Evolutionary conservation across 768 basidiomycete genomes (phyloP).

Genomic region (Omphalotus guepiniiformis): DNA sequence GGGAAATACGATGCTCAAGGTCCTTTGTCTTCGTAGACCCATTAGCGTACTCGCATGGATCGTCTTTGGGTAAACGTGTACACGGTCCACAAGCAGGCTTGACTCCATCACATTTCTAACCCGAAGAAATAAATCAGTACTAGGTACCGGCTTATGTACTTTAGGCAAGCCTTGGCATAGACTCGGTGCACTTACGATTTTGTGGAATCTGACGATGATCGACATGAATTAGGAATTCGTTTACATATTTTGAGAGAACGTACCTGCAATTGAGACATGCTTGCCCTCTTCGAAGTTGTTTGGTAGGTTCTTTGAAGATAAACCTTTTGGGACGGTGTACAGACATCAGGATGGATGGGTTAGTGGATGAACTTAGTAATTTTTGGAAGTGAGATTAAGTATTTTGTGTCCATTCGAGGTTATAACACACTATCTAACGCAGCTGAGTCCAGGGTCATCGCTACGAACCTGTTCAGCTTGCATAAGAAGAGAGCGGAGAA

Average conservation of each 20-base stretch:
- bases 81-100: slow-evolving; percentile 35
- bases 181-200: slow-evolving; percentile 3
- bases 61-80: slow-evolving; percentile 30
- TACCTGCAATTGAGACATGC: slow-evolving; percentile 23
- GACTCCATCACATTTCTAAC: slow-evolving; percentile 18
- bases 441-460: not conserved
- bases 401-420: not conserved
- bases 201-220: not conserved
- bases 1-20: slow-evolving; percentile 34
- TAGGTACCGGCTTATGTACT: too few relatives aligned
- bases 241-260: not conserved
- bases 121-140: too few relatives aligned
- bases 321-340: not conserved
- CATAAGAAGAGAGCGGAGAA: not conserved
- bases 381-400: not conserved
- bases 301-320: slow-evolving; percentile 14
- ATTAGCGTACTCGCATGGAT: slow-evolving; percentile 46
- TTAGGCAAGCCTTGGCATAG: slow-evolving; percentile 12
- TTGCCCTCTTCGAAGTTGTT: slow-evolving; percentile 18
- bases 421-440: not conserved
- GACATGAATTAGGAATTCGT: not conserved
- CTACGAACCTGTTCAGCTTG: not conserved
- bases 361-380: too few relatives aligned
- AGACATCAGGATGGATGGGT: too few relatives aligned
- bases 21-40: slow-evolving; percentile 32